These are phyloP conservation scores for Linderniella brevidens DNA, from an alignment of 257 asterid species.

Conservation along the genomic window DNA sequence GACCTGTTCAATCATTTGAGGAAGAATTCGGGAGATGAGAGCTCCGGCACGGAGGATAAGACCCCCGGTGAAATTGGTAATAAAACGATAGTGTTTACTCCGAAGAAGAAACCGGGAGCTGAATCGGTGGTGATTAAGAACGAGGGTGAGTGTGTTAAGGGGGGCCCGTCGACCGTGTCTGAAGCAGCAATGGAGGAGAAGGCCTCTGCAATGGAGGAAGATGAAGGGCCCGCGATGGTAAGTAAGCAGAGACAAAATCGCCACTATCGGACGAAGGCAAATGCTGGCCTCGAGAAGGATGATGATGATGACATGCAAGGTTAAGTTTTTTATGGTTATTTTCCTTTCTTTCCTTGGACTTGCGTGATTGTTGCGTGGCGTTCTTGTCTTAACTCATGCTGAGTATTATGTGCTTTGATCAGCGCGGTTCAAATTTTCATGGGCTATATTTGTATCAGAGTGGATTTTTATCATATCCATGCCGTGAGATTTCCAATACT, in stretches of 20 bases:
- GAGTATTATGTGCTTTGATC: too few species aligned
- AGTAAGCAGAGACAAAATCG: constrained; percentile 29
- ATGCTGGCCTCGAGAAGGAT: neutral
- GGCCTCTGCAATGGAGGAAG: constrained; percentile 57
- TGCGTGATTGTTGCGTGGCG: too few species aligned
- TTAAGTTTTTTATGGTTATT: neutral
- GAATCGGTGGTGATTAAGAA: constrained; percentile 11
- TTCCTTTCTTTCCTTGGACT: too few species aligned
- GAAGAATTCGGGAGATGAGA: constrained; percentile 14
- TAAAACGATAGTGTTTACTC: constrained; percentile 37
- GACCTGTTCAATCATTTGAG: constrained; percentile 31
- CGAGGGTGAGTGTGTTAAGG: constrained; percentile 23
- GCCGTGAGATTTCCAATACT: too few species aligned
- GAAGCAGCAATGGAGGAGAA: constrained; percentile 12
- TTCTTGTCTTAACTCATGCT: too few species aligned
- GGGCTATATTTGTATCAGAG: too few species aligned
- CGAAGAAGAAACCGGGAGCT: constrained; percentile 25
- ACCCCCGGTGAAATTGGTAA: constrained; percentile 15
- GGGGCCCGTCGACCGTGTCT: constrained; percentile 18
- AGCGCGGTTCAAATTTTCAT: too few species aligned
- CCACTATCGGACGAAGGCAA: constrained; percentile 35
- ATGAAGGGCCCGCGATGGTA: constrained; percentile 18
- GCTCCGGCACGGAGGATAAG: constrained; percentile 10
- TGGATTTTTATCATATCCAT: too few species aligned
- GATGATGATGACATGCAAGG: neutral